phyloP scores from a whole-genome alignment of 208 protist species.

The Trypanosoma congolense region DNA sequence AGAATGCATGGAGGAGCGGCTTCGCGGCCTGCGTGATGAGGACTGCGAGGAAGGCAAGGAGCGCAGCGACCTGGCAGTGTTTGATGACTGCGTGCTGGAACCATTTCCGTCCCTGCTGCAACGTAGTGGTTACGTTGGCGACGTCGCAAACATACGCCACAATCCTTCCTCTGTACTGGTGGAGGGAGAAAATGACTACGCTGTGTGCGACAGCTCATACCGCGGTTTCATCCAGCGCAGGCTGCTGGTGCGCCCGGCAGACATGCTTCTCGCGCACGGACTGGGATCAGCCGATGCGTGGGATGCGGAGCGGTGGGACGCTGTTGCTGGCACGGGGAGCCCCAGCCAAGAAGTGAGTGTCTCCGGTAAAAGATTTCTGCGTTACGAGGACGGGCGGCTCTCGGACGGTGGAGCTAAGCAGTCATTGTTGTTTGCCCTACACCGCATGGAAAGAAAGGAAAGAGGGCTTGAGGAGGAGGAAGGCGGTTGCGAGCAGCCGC shows the following conservation, averaged over 20 bases:
- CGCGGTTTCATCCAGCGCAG: conserved; percentile 46
- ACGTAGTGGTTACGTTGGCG: conserved; percentile 53
- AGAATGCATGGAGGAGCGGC: conserved; percentile 63
- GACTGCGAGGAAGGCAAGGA: conserved; percentile 32
- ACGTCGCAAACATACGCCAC: conserved; percentile 43
- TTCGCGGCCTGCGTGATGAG: conserved; percentile 44
- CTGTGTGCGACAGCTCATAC: conserved; percentile 60
- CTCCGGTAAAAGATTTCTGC: conserved; percentile 27
- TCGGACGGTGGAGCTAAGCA: conserved; percentile 28
- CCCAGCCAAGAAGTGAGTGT: conserved; percentile 37
- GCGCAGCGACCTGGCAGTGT: conserved; percentile 43
- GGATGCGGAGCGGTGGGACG: conserved; percentile 37
- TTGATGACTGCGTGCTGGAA: conserved; percentile 69
- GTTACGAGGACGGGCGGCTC: conserved; percentile 57
- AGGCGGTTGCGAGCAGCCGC: background rate
- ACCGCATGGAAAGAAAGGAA: background rate
- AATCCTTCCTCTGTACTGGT: conserved; percentile 54
- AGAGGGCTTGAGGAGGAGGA: conserved; percentile 10
- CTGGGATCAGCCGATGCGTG: conserved; percentile 15
- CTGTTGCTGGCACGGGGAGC: conserved; percentile 23
- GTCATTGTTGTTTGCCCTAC: conserved; percentile 10
- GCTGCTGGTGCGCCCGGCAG: conserved; percentile 47
- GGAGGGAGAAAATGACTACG: conserved; percentile 57
- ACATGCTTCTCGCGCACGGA: conserved; percentile 29
- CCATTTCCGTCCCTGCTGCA: conserved; percentile 42